Percentiles rank a stretch among this genome's conserved stretches.
phyloP scores from a whole-genome alignment of 345 rosid species.

The Populus simonii region DNA sequence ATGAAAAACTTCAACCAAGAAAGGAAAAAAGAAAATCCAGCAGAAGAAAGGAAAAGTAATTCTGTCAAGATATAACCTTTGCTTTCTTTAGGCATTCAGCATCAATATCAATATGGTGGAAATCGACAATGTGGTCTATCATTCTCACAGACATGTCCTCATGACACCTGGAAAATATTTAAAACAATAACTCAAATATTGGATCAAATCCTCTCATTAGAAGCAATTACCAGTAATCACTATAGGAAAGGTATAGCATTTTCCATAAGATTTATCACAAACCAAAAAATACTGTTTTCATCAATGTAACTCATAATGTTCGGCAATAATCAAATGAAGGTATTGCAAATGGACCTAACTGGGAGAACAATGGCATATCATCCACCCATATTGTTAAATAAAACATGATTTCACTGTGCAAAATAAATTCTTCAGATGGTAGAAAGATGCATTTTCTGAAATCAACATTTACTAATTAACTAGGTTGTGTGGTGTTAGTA shows the following conservation, averaged over 20 bases:
- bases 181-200: neutral
- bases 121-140: constrained; percentile 27
- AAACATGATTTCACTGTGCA: too few species aligned
- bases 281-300: neutral
- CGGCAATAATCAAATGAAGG: too few species aligned
- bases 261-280: neutral
- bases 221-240: neutral
- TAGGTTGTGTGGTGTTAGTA: too few species aligned
- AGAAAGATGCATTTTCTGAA: too few species aligned
- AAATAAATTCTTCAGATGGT: too few species aligned
- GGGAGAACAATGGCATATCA: too few species aligned
- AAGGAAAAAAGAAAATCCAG: neutral
- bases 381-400: too few species aligned
- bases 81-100: constrained; percentile 27
- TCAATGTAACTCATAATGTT: neutral
- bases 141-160: constrained; percentile 32
- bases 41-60: neutral
- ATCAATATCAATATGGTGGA: constrained; percentile 26
- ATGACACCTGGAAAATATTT: constrained; percentile 27
- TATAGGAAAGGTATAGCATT: neutral
- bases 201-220: neutral
- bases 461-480: too few species aligned
- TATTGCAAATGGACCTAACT: too few species aligned
- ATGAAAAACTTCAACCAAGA: neutral
- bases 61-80: constrained; percentile 7